Conservation (phyloP, 2,329 filamentous ascomycete species). For the Zarea fungicola region DNA sequence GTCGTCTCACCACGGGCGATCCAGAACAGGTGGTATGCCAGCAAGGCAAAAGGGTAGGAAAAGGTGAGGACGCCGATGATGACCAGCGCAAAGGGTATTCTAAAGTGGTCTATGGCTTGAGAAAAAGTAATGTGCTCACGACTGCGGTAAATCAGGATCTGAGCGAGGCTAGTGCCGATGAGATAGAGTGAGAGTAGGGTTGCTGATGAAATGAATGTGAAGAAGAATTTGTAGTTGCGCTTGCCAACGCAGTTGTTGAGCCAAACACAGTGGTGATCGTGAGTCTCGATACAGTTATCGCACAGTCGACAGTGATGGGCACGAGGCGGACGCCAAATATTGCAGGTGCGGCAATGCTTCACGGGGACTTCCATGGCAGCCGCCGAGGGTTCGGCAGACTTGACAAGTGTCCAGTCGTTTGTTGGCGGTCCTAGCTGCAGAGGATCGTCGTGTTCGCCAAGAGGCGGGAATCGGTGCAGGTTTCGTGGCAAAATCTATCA, state of each 20-base stretch:
- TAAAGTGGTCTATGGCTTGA: slow-evolving; percentile 62
- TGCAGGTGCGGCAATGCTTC: slow-evolving; percentile 97
- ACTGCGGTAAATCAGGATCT: slow-evolving; percentile 68
- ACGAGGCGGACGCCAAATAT: slow-evolving; percentile 92
- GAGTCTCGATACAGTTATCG: slow-evolving; percentile 94
- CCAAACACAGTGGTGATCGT: slow-evolving; percentile 98
- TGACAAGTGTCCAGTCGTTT: slow-evolving; percentile 91
- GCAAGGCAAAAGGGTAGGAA: slow-evolving; percentile 77
- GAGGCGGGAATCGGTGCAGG: slow-evolving; percentile 78
- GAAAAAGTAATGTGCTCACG: slow-evolving; percentile 62
- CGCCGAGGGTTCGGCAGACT: slow-evolving; percentile 66
- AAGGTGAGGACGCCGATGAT: slow-evolving; percentile 73
- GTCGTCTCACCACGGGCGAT: slow-evolving; percentile 91
- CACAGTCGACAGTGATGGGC: slow-evolving; percentile 95
- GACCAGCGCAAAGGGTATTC: slow-evolving; percentile 81
- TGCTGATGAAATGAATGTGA: slow-evolving; percentile 78
- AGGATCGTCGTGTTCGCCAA: slow-evolving; percentile 72
- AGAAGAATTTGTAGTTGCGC: slow-evolving; percentile 97
- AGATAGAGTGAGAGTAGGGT: slow-evolving; percentile 73
- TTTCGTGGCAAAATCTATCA: slow-evolving; percentile 86
- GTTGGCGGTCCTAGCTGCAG: slow-evolving; percentile 76
- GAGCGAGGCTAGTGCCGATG: slow-evolving; percentile 70
- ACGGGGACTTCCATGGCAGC: slow-evolving; percentile 96
- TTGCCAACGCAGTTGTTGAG: slow-evolving; percentile 97
- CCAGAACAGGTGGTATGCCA: slow-evolving; percentile 85